Evolutionary conservation across 1,139 yeast genomes (phyloP).

Genomic region (Yamadazyma oceani): DNA sequence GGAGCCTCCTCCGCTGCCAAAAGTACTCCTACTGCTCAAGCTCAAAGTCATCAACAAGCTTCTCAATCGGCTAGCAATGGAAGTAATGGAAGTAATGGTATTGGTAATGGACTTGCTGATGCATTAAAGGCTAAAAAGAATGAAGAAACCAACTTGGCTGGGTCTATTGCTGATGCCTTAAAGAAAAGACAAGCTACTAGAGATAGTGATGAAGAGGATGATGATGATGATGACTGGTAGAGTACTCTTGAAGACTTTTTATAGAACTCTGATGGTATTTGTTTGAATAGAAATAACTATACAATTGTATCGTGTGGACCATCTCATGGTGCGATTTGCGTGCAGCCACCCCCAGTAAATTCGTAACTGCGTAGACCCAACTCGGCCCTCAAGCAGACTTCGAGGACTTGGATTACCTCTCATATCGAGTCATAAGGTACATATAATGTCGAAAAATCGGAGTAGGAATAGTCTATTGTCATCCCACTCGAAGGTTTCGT

Average conservation of each 20-base stretch:
- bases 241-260: not conserved
- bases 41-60: conserved; percentile 12
- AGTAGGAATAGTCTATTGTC: conserved; percentile 37
- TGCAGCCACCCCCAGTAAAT: too few species aligned
- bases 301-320: too few species aligned
- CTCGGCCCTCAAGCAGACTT: too few species aligned
- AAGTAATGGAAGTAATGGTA: conserved; percentile 23
- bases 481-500: conserved; percentile 28
- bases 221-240: conserved; percentile 56
- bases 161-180: conserved; percentile 87
- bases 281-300: not conserved
- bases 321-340: too few species aligned
- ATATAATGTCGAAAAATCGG: conserved; percentile 37
- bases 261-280: too few species aligned
- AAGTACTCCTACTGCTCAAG: conserved; percentile 8
- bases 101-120: conserved; percentile 72
- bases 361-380: too few species aligned
- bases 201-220: conserved; percentile 72
- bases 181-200: conserved; percentile 81
- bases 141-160: conserved; percentile 69
- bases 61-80: conserved; percentile 12
- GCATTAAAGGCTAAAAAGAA: conserved; percentile 69
- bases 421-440: too few species aligned
- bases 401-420: too few species aligned
- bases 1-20: conserved; percentile 10